phyloP scores from a whole-genome alignment of 2,329 filamentous ascomycete species.

The Diaporthe caulivora region DNA sequence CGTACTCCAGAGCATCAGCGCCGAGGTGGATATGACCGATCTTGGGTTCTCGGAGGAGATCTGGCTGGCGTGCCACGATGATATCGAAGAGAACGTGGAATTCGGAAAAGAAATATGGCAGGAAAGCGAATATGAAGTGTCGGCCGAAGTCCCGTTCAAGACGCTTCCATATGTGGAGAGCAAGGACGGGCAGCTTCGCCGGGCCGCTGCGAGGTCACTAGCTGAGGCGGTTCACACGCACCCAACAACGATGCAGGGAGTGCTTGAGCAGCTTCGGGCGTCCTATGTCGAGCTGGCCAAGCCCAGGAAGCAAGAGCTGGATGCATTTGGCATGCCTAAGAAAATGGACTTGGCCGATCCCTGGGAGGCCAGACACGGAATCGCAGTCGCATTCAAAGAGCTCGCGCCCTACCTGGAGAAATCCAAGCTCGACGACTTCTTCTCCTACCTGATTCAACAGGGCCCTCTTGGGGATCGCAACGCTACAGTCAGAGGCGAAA shows the following conservation, averaged over 20 bases:
- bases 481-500: constrained; percentile 82
- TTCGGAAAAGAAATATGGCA: constrained; percentile 93
- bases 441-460: constrained; percentile 86
- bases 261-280: constrained; percentile 75
- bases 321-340: constrained; percentile 94
- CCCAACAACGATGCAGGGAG: constrained; percentile 68
- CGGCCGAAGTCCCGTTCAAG: constrained; percentile 72
- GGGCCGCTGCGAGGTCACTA: constrained; percentile 84
- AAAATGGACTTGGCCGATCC: constrained; percentile 90
- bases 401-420: constrained; percentile 78
- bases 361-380: constrained; percentile 92
- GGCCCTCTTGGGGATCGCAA: constrained; percentile 90
- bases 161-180: constrained; percentile 85
- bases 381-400: constrained; percentile 88
- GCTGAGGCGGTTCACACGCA: constrained; percentile 78
- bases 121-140: constrained; percentile 84
- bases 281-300: constrained; percentile 85
- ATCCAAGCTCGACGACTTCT: constrained; percentile 79
- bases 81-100: constrained; percentile 87
- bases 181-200: constrained; percentile 83
- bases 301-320: constrained; percentile 84
- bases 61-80: constrained; percentile 93
- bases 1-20: constrained; percentile 88
- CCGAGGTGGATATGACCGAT: constrained; percentile 92
- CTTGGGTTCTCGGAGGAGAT: constrained; percentile 89